Conservation (phyloP, 768 basidiomycete species). For the Rhizopogon vesiculosus region DNA sequence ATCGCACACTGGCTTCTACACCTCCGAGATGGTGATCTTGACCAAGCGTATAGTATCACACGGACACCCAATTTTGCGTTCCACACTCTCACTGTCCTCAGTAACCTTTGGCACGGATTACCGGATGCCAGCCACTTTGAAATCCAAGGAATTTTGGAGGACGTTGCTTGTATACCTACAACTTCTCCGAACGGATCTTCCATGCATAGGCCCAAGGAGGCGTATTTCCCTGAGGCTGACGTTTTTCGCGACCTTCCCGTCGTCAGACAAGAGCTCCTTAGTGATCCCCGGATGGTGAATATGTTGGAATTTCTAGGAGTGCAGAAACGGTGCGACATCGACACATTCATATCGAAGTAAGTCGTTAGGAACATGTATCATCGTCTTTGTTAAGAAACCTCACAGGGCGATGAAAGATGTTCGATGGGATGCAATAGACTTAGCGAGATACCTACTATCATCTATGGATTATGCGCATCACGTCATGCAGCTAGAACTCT, state of each 20-base stretch:
- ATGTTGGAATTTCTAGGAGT: neutral
- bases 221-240: slow-evolving; percentile 81
- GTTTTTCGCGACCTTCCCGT: slow-evolving; percentile 84
- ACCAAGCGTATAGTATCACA: slow-evolving; percentile 53
- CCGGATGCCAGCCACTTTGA: neutral
- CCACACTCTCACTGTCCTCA: slow-evolving; percentile 46
- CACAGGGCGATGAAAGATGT: neutral
- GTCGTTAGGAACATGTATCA: neutral
- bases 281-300: neutral
- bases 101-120: neutral
- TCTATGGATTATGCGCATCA: neutral
- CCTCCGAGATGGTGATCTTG: slow-evolving; percentile 42
- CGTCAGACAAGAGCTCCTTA: slow-evolving; percentile 29
- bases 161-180: slow-evolving; percentile 65
- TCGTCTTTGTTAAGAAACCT: neutral
- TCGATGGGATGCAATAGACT: neutral
- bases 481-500: neutral
- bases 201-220: slow-evolving; percentile 46
- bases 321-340: neutral
- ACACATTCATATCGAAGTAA: neutral
- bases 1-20: slow-evolving; percentile 67
- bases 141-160: slow-evolving; percentile 31
- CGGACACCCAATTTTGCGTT: slow-evolving; percentile 71
- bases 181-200: slow-evolving; percentile 17
- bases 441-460: neutral